phyloP scores from a whole-genome alignment of 2,329 filamentous ascomycete species.

The Beauveria bassiana region DNA sequence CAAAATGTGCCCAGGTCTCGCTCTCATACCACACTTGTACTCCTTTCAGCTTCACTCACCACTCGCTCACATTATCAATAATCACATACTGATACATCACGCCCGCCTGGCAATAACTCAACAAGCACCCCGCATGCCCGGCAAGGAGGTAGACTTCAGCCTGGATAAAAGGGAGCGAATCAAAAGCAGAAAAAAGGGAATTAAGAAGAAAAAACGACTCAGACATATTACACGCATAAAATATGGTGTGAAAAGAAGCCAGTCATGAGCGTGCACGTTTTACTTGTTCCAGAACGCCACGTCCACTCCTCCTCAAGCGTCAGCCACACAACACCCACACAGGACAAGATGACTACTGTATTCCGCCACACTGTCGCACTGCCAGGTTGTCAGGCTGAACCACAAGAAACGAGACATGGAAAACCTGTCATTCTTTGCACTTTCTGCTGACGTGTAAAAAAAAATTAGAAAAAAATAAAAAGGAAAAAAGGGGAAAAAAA shows the following conservation, averaged over 20 bases:
- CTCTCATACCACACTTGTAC: too few species aligned
- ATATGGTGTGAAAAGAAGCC: neutral
- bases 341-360: too few species aligned
- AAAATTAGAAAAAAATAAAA: too few species aligned
- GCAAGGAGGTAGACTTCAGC: neutral
- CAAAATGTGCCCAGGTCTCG: too few species aligned
- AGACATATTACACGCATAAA: neutral
- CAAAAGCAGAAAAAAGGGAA: neutral
- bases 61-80: neutral
- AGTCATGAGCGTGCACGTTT: slow-evolving; percentile 6
- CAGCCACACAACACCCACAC: neutral
- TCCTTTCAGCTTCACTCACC: neutral
- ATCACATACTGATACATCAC: neutral
- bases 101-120: too few species aligned
- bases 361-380: too few species aligned
- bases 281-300: neutral
- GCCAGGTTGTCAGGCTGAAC: too few species aligned
- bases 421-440: too few species aligned
- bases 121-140: too few species aligned
- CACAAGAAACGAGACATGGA: too few species aligned
- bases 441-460: too few species aligned
- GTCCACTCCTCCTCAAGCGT: neutral
- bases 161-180: neutral
- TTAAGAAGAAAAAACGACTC: neutral
- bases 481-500: too few species aligned